Evolutionary conservation across 768 basidiomycete genomes (phyloP), one percentile per base, ranked within the genome.

Genomic region (Tulasnella sp.): DNA sequence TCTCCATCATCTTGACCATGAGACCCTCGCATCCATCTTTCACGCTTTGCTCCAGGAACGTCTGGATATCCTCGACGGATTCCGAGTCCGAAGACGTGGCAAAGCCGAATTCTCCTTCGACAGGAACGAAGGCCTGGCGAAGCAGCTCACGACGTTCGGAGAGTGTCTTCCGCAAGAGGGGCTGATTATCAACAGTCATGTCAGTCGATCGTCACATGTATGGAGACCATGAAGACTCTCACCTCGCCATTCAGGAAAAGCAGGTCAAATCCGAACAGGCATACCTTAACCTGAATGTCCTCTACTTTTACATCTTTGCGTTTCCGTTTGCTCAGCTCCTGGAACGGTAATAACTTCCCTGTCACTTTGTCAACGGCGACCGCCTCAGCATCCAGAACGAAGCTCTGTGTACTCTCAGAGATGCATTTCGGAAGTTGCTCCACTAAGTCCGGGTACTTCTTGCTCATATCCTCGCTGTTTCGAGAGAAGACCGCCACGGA

Each of bases 381-480:
- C 8, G 93, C 96, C 68, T 99, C 96, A 9, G 91, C 83, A 69
- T 99, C 96, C 46, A 99, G 75, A 0, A 99, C 94, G 67, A 99
- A 99, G 0, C 92, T 87, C 64, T 81, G 81, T 0, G 90, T 88
- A 3, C 75, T 76, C 15, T 83, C 80, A 67, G 87, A 89, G 73
- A 97, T 82, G 65, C 87, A 91, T 93, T 79, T 80, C 3, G 93
- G 91, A 19, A 97, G 76, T 68, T 97, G 92, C 62, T 91, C 89
- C 10, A 96, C 81, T n/a, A 99, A 76, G 74, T 99, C 96, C 0
- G 96, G 96, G 73, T 98, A 99, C 68, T 99, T 99, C 70, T 91
- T 91, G 69, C 87, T 92, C 96, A 98, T 99, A 65, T 99, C 92
- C 70, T 99, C 96, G 24, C 92, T 96, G 71, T 99, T 99, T 58